phyloP scores from a whole-genome alignment of 2,329 filamentous ascomycete genomes.

The Nothomitra cinnamomea region DNA sequence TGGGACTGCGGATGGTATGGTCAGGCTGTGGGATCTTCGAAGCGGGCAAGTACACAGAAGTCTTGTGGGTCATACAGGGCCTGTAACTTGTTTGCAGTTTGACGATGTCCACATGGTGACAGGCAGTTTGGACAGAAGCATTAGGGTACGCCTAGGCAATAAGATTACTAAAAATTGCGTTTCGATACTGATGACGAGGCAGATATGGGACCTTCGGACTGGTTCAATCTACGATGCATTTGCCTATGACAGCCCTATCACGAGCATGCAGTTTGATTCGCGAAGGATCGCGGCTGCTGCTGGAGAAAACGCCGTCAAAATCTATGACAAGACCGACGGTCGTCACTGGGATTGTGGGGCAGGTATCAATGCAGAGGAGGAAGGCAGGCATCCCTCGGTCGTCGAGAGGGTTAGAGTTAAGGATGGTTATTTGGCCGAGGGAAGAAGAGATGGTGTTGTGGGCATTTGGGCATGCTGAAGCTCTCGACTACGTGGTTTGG shows the following conservation, averaged over 20 bases:
- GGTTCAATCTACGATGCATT: slow-evolving; percentile 92
- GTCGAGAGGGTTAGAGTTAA: slow-evolving; percentile 80
- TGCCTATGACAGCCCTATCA: slow-evolving; percentile 82
- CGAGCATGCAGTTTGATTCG: slow-evolving; percentile 92
- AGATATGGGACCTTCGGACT: slow-evolving; percentile 98
- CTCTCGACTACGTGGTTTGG: background rate
- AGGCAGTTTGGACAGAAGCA: slow-evolving; percentile 78
- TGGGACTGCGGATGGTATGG: slow-evolving; percentile 94
- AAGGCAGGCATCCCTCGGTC: slow-evolving; percentile 44
- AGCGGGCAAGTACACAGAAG: slow-evolving; percentile 95
- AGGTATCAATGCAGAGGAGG: slow-evolving; percentile 52
- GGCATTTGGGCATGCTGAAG: slow-evolving; percentile 70
- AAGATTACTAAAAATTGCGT: background rate
- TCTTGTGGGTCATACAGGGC: slow-evolving; percentile 85
- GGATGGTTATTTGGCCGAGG: slow-evolving; percentile 88
- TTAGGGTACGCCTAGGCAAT: slow-evolving; percentile 51
- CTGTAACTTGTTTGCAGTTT: slow-evolving; percentile 88
- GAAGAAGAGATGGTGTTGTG: slow-evolving; percentile 69
- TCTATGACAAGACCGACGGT: slow-evolving; percentile 95
- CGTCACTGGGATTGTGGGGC: slow-evolving; percentile 93
- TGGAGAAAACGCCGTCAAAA: slow-evolving; percentile 85
- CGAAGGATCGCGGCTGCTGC: slow-evolving; percentile 80
- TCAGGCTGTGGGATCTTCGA: slow-evolving; percentile 87
- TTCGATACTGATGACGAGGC: slow-evolving; percentile 14
- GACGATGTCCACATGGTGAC: slow-evolving; percentile 92